Evolutionary conservation across 176 grass and related monocot genomes (phyloP).

Genomic region (Thinopyrum elongatum): DNA sequence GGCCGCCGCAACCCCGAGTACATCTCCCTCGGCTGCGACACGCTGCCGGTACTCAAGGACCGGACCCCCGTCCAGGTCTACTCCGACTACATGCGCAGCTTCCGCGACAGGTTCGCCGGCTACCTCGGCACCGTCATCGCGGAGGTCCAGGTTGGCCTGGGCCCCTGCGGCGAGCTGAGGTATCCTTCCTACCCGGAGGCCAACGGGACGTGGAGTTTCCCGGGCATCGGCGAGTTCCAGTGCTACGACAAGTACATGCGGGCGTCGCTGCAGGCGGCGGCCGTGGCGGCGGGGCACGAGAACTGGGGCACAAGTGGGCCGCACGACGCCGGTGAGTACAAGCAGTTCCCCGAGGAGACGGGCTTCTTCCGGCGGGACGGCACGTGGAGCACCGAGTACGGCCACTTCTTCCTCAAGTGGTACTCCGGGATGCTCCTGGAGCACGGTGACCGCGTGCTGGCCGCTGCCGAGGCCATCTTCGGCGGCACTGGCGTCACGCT

Average conservation of each 20-base stretch:
- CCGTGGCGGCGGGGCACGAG: slow-evolving; percentile 44
- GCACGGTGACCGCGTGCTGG: slow-evolving; percentile 80
- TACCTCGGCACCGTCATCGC: slow-evolving; percentile 76
- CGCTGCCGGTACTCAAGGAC: slow-evolving; percentile 74
- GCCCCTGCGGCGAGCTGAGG: slow-evolving; percentile 92
- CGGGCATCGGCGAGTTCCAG: slow-evolving; percentile 96
- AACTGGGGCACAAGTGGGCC: slow-evolving; percentile 76
- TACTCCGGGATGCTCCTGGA: slow-evolving; percentile 87
- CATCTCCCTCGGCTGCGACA: slow-evolving; percentile 88
- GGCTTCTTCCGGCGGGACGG: slow-evolving; percentile 91
- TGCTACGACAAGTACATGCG: slow-evolving; percentile 97
- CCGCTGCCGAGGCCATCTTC: slow-evolving; percentile 72
- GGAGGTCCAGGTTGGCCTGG: slow-evolving; percentile 95
- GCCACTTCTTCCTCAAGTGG: slow-evolving; percentile 81
- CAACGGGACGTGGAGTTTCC: slow-evolving; percentile 92
- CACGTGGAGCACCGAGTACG: slow-evolving; percentile 93
- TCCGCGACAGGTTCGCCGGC: slow-evolving; percentile 62
- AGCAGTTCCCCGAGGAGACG: slow-evolving; percentile 91
- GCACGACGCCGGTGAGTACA: slow-evolving; percentile 93
- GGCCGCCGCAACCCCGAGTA: slow-evolving; percentile 89
- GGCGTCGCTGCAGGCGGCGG: slow-evolving; percentile 70
- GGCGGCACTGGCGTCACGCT: slow-evolving; percentile 59
- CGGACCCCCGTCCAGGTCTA: slow-evolving; percentile 93
- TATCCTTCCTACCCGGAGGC: slow-evolving; percentile 96
- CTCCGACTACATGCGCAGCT: slow-evolving; percentile 91